Evolutionary conservation across 1,139 yeast genomes (phyloP).

Genomic region (Debaryomyces singareniensis): DNA sequence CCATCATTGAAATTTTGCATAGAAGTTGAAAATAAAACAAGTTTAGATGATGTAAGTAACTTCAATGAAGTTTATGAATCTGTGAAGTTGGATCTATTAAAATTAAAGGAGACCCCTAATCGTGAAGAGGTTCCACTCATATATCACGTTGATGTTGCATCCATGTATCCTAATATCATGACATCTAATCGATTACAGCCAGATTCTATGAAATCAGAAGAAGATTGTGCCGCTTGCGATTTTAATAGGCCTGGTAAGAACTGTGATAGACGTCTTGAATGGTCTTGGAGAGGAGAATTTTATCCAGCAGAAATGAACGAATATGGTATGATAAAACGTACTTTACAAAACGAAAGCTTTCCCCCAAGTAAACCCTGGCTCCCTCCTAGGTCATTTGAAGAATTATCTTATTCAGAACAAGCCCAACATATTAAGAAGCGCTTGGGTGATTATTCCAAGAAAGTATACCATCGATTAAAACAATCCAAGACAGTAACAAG

Average conservation of each 20-base stretch:
- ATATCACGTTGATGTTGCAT: slow-evolving; percentile 97
- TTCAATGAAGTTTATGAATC: slow-evolving; percentile 66
- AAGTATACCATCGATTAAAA: slow-evolving; percentile 76
- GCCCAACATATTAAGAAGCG: slow-evolving; percentile 71
- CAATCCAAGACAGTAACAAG: slow-evolving; percentile 80
- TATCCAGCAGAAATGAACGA: slow-evolving; percentile 90
- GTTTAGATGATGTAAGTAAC: slow-evolving; percentile 69
- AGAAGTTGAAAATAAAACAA: slow-evolving; percentile 72
- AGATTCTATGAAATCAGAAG: slow-evolving; percentile 92
- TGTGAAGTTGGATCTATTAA: slow-evolving; percentile 50
- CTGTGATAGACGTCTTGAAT: slow-evolving; percentile 86
- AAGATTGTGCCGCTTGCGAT: slow-evolving; percentile 96
- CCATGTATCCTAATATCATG: slow-evolving; percentile 99
- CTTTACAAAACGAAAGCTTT: slow-evolving; percentile 72
- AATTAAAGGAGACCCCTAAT: slow-evolving; percentile 53
- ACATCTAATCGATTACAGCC: slow-evolving; percentile 96
- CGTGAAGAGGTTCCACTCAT: slow-evolving; percentile 79
- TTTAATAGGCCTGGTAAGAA: slow-evolving; percentile 91
- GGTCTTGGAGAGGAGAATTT: slow-evolving; percentile 99
- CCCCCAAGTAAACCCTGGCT: slow-evolving; percentile 56
- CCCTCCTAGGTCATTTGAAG: slow-evolving; percentile 62
- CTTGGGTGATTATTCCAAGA: slow-evolving; percentile 77
- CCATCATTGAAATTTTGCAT: slow-evolving; percentile 77
- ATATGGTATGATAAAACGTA: slow-evolving; percentile 81
- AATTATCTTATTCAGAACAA: slow-evolving; percentile 71